A percentile compares a stretch with the other conserved stretches of the same genome.
Conservation (phyloP, 169 alveolate species). For the Plasmodium yoelii region DNA sequence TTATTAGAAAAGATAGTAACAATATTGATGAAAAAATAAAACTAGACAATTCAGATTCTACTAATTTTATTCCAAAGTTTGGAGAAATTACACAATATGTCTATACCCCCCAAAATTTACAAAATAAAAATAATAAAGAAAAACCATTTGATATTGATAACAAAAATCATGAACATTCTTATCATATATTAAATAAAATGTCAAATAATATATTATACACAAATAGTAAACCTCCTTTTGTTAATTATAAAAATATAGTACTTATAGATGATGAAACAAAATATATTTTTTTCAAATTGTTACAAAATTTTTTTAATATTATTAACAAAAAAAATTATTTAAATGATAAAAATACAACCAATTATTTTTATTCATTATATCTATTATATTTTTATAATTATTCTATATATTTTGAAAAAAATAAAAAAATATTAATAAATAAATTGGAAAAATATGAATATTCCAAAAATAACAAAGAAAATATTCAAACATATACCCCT, state of each 20-base stretch:
- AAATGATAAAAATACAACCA: not conserved
- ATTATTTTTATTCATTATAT: conserved; percentile 11
- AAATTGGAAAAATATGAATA: conserved; percentile 17
- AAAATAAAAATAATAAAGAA: not conserved
- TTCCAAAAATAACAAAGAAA: conserved; percentile 22
- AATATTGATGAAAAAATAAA: not conserved
- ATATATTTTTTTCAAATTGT: conserved; percentile 4
- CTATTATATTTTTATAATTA: conserved; percentile 44
- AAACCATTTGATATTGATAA: not conserved
- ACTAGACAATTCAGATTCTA: no score
- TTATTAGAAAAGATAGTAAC: not conserved
- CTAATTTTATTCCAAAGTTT: no score
- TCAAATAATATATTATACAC: conserved; percentile 30
- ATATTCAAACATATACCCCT: conserved; percentile 31
- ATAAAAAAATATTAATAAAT: conserved; percentile 16
- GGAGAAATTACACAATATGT: no score
- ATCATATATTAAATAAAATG: not conserved
- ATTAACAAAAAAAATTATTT: not conserved
- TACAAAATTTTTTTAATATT: not conserved
- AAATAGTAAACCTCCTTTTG: conserved; percentile 38
- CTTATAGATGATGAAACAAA: not conserved
- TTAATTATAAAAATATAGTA: conserved; percentile 6
- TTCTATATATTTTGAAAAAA: conserved; percentile 11
- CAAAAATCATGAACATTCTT: not conserved
- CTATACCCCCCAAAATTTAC: no score